These are phyloP conservation scores for Viola pubescens DNA, from an alignment of 441 rosid species.

Conservation along the genomic window DNA sequence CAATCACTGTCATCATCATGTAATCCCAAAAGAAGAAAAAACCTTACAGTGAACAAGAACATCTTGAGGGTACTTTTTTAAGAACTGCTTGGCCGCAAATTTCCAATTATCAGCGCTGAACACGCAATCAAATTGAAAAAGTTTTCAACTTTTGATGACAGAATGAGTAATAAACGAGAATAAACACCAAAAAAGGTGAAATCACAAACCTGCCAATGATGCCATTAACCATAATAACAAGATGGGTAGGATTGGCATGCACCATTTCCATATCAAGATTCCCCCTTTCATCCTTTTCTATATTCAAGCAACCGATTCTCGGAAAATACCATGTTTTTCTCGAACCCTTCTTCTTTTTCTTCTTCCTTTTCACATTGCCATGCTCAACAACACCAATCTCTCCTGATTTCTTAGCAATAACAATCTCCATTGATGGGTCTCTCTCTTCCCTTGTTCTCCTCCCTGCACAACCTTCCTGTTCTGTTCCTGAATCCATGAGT, in stretches of 20 bases:
- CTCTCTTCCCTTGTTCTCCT: slow-evolving; percentile 5
- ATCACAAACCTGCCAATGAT: slow-evolving; percentile 60
- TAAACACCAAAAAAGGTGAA: background rate
- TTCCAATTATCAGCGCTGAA: slow-evolving; percentile 65
- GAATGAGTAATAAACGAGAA: background rate
- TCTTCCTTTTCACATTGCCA: background rate
- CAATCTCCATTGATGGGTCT: background rate
- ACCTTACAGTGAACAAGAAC: slow-evolving; percentile 66
- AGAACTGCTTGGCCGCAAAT: slow-evolving; percentile 62
- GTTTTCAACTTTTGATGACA: background rate
- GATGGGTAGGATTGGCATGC: slow-evolving; percentile 44
- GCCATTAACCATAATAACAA: slow-evolving; percentile 81
- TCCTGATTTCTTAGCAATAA: background rate
- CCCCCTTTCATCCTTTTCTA: slow-evolving; percentile 37
- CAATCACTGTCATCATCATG: background rate
- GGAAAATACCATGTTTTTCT: slow-evolving; percentile 21
- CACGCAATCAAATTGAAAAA: background rate
- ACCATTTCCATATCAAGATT: slow-evolving; percentile 34
- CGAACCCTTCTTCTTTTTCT: slow-evolving; percentile 5
- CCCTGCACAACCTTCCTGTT: background rate
- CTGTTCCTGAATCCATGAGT: background rate
- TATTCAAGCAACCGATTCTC: slow-evolving; percentile 51
- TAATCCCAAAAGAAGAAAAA: background rate
- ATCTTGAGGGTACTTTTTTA: slow-evolving; percentile 47
- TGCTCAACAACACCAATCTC: background rate